Evolutionary conservation across 164 flowering plant species (phyloP), one percentile per base, ranked within the genome.

Genomic region (Vitis riparia): DNA sequence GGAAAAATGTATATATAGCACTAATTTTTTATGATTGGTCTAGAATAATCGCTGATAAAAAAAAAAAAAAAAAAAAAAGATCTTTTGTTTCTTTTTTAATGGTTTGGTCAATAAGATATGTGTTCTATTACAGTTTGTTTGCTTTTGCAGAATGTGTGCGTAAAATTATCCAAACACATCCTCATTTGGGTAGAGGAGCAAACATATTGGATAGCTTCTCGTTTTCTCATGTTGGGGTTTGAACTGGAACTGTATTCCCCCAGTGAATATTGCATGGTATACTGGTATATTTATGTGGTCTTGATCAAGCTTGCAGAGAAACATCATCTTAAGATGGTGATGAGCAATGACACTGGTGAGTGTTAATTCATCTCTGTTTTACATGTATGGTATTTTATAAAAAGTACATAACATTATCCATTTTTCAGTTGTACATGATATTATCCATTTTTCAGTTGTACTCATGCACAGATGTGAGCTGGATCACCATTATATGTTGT

Each of bases 171-270:
- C 51, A 86, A 82, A 62, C 85, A 84, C 67, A 84, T 96, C 65
- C 92, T 91, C 65, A 58, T 78, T 73, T 96, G 98, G 99, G 85
- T 95, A 30, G 98, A 96, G 83, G 97, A 93, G 84, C 97, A 90
- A 80, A 90, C 92, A 5, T 93, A 88, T 72, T 93, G 98, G 99
- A 87, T 96, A 63, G 97, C 98, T 73, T 84, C 77, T 50, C 94
- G 98, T 29, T 96, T 93, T 74, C 92, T 96, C 63, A 71, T 85
- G 67, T 69, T 91, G 85, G 99, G 99, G 10, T 96, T 96, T 75
- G 99, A 96, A 66, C 73, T 96, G 74, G 99, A 92, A 51, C 93
- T 96, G 44, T 96, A 96, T 77, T 91, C 97, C n/a, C 86, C 90
- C 8, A 71, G 82, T 73, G 98, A 96, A 73, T 96, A 91, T 79